Evolutionary conservation across 139 green algal species (phyloP).

Genomic region (Gonium pectorale): DNA sequence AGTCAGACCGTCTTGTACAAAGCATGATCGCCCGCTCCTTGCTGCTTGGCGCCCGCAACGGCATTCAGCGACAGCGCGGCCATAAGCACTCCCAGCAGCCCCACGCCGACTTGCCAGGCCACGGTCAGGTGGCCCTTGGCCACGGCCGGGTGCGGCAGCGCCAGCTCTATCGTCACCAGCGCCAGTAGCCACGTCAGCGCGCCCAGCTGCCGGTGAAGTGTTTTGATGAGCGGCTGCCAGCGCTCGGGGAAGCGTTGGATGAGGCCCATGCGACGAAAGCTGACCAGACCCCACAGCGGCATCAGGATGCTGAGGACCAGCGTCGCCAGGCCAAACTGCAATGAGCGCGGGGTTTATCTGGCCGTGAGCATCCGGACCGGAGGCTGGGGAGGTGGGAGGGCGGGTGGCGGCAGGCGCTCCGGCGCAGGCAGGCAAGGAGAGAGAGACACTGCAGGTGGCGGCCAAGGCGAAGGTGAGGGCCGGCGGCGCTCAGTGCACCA

Average conservation of each 20-base stretch:
- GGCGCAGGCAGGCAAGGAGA: no score
- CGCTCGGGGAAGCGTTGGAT: slow-evolving; percentile 62
- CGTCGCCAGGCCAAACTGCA: slow-evolving; percentile 64
- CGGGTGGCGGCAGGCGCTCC: no score
- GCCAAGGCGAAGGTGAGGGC: no score
- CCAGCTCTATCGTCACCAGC: slow-evolving; percentile 71
- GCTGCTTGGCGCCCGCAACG: neutral
- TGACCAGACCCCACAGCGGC: slow-evolving; percentile 62
- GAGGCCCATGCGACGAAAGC: slow-evolving; percentile 69
- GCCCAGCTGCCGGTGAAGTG: slow-evolving; percentile 62
- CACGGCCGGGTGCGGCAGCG: slow-evolving; percentile 65
- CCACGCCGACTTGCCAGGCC: slow-evolving; percentile 22
- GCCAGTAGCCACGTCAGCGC: slow-evolving; percentile 60
- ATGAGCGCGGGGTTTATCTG: neutral
- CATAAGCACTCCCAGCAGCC: neutral
- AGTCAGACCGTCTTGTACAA: slow-evolving; percentile 19
- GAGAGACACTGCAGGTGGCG: no score
- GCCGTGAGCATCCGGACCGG: no score
- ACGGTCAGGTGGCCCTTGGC: slow-evolving; percentile 36
- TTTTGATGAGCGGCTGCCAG: slow-evolving; percentile 65
- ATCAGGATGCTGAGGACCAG: slow-evolving; percentile 54
- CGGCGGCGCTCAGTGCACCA: no score
- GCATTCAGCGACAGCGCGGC: slow-evolving; percentile 4
- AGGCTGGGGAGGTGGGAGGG: no score
- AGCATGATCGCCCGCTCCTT: neutral